A percentile compares a stretch with the other conserved stretches of the same genome.
Evolutionary conservation across 1,139 yeast genomes (phyloP).

Genomic region (Kodamaea suecica): DNA sequence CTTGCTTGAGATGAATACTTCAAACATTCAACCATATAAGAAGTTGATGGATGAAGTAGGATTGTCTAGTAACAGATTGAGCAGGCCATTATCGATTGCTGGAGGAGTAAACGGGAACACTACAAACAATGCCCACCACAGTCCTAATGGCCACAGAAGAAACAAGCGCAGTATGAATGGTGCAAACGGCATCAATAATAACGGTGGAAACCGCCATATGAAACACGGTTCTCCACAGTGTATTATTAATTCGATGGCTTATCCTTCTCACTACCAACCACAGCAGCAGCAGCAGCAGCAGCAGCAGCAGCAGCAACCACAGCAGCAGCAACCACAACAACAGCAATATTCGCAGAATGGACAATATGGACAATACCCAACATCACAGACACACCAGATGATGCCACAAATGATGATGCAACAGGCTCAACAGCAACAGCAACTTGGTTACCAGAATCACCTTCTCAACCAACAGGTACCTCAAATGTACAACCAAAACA

Average conservation of each 20-base stretch:
- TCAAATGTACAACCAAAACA: constrained; percentile 1
- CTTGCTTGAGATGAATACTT: constrained; percentile 54
- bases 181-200: constrained; percentile 7
- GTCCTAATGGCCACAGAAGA: constrained; percentile 17
- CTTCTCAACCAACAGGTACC: not conserved
- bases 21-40: constrained; percentile 69
- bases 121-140: constrained; percentile 14
- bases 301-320: constrained; percentile 3
- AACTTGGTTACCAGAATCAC: not conserved
- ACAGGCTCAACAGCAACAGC: constrained; percentile 12
- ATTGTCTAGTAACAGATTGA: constrained; percentile 41
- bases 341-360: not conserved
- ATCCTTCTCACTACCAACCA: constrained; percentile 11
- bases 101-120: constrained; percentile 18
- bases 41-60: constrained; percentile 94
- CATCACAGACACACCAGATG: not conserved
- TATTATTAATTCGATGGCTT: constrained; percentile 9
- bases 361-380: not conserved
- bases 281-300: constrained; percentile 14
- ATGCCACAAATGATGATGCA: constrained; percentile 5
- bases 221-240: constrained; percentile 9
- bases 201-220: constrained; percentile 9
- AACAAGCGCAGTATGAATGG: constrained; percentile 21
- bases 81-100: constrained; percentile 25
- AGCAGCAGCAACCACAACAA: constrained; percentile 1